These are phyloP conservation scores for Mortierella antarctica DNA, from an alignment of 192 early-diverging fungal species.

Conservation along the genomic window DNA sequence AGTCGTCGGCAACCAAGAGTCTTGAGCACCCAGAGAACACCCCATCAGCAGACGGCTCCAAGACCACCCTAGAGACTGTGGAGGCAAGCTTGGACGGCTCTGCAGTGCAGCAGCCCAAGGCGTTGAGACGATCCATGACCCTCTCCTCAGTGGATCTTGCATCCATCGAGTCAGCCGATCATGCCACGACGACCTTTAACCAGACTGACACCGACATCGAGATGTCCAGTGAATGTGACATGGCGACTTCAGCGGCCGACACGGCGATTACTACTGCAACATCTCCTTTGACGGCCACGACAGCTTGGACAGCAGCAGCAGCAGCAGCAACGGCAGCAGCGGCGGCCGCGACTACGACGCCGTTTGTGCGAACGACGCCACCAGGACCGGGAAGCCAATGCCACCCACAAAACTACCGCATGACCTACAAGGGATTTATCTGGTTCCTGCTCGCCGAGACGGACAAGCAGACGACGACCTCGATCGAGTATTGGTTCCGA, in stretches of 20 bases:
- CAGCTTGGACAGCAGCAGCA: neutral
- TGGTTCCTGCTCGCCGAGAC: constrained; percentile 88
- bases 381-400: constrained; percentile 37
- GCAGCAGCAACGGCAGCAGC: neutral
- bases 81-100: neutral
- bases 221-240: no score
- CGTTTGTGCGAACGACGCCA: constrained; percentile 2
- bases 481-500: constrained; percentile 86
- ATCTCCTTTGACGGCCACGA: neutral
- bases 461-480: constrained; percentile 74
- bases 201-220: no score
- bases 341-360: neutral
- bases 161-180: neutral
- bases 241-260: no score
- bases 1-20: no score
- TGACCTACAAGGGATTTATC: constrained; percentile 87
- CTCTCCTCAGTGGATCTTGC: constrained; percentile 6
- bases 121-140: constrained; percentile 22
- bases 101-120: neutral
- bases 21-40: no score
- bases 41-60: neutral
- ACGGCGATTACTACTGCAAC: no score
- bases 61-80: neutral
- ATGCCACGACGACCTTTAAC: no score
- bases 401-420: constrained; percentile 59